Conservation (phyloP, 768 basidiomycete species). For the Amanita fuliginea region DNA sequence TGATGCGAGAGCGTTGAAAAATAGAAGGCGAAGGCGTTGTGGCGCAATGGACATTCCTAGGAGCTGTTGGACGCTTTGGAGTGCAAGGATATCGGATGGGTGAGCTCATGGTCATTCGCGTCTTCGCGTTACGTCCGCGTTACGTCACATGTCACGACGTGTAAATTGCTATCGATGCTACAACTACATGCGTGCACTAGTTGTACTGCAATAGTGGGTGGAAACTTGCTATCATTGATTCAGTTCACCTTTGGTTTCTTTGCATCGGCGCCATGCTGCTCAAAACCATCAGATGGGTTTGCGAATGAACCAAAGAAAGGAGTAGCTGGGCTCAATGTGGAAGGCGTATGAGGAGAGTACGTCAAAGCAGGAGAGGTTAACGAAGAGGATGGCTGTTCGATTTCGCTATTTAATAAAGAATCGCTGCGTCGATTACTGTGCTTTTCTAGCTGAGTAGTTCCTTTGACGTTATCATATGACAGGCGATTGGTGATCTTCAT, state of each 20-base stretch:
- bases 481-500: neutral
- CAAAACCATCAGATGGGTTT: conserved; percentile 20
- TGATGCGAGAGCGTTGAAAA: neutral
- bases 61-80: conserved; percentile 3
- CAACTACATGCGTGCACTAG: neutral
- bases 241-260: conserved; percentile 2
- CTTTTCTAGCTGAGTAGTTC: conserved; percentile 1
- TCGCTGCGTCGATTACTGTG: neutral
- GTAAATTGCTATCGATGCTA: neutral
- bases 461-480: conserved; percentile 4
- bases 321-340: conserved; percentile 60
- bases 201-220: neutral
- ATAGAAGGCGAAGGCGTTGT: neutral
- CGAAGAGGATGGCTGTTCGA: conserved; percentile 34
- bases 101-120: conserved; percentile 1
- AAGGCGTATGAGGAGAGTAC: conserved; percentile 53
- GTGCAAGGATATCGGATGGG: neutral
- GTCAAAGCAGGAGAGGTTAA: conserved; percentile 60
- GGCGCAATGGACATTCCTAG: neutral
- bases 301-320: conserved; percentile 59
- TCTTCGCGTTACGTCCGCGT: no score
- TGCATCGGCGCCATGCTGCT: conserved; percentile 5
- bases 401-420: conserved; percentile 13
- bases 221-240: neutral
- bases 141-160: neutral